phyloP scores from a whole-genome alignment of 2,329 filamentous ascomycete genomes.

The Ceratocystis huliohia region DNA sequence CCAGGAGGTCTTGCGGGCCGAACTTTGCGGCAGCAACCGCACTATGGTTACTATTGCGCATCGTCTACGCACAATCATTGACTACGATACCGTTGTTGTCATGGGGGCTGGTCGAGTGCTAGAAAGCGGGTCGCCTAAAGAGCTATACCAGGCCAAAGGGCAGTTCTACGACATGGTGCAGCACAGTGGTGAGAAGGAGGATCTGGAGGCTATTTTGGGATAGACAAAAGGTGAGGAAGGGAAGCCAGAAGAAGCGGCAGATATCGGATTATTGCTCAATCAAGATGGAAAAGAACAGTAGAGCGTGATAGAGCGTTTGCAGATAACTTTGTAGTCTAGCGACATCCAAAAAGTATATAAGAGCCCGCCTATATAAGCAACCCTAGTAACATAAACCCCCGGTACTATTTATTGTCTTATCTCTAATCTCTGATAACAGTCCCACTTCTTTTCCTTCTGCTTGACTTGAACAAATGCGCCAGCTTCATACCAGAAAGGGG shows the following conservation, averaged over 20 bases:
- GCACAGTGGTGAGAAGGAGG: constrained; percentile 40
- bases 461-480: not conserved
- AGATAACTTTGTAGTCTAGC: not conserved
- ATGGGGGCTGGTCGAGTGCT: constrained; percentile 35
- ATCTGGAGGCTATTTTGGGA: constrained; percentile 17
- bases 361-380: not conserved
- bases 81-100: constrained; percentile 40
- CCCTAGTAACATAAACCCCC: not conserved
- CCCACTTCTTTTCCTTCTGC: not conserved
- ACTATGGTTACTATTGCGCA: constrained; percentile 40
- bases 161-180: constrained; percentile 44
- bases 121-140: constrained; percentile 37
- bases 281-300: not conserved
- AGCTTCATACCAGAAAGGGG: not conserved
- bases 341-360: not conserved
- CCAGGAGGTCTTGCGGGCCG: constrained; percentile 34
- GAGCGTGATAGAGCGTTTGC: not conserved
- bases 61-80: constrained; percentile 38
- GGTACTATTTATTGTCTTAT: not conserved
- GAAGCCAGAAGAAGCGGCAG: not conserved
- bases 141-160: constrained; percentile 35
- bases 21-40: constrained; percentile 34
- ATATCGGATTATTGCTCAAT: no score
- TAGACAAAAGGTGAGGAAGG: not conserved
- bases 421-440: not conserved